These are phyloP conservation scores for Oidiodendron maius DNA, from an alignment of 495 filamentous ascomycete genomes.

Conservation along the genomic window DNA sequence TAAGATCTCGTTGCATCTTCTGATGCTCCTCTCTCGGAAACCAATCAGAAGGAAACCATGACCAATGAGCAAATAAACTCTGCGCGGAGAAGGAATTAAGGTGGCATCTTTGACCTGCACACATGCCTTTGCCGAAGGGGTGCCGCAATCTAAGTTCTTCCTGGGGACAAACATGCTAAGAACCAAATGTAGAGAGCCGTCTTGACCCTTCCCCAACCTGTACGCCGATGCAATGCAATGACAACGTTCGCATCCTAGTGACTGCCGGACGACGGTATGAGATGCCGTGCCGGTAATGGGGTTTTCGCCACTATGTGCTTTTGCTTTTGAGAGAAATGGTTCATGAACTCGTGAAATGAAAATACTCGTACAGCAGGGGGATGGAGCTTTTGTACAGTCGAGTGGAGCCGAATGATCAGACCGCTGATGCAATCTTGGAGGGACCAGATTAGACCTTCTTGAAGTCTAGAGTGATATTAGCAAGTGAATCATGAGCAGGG, in stretches of 20 bases:
- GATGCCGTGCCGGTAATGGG: constrained; percentile 17
- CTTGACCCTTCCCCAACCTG: constrained; percentile 25
- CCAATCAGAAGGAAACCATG: constrained; percentile 2
- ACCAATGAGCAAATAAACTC: constrained; percentile 11
- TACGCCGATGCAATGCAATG: constrained; percentile 55
- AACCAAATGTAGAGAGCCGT: constrained; percentile 22
- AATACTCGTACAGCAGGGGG: constrained; percentile 54
- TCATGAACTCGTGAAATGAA: constrained; percentile 47
- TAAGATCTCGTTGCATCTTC: constrained; percentile 12
- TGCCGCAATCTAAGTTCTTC: constrained; percentile 27
- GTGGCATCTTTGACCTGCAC: constrained; percentile 60
- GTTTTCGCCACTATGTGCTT: constrained; percentile 15
- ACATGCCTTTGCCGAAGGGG: constrained; percentile 35
- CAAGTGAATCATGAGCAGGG: neutral
- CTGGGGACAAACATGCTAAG: constrained; percentile 23
- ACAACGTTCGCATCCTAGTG: constrained; percentile 15
- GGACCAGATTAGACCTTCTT: constrained; percentile 25
- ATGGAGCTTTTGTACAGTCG: constrained; percentile 32
- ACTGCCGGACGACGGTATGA: constrained; percentile 16
- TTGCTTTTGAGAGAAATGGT: constrained; percentile 18
- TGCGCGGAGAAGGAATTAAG: constrained; percentile 30
- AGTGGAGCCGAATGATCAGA: constrained; percentile 17
- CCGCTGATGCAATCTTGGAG: constrained; percentile 38
- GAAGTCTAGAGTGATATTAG: constrained; percentile 50
- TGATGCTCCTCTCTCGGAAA: constrained; percentile 6